phyloP scores from a whole-genome alignment of 1,284 basidiomycete genomes.

The Marasmius tenuissimus region DNA sequence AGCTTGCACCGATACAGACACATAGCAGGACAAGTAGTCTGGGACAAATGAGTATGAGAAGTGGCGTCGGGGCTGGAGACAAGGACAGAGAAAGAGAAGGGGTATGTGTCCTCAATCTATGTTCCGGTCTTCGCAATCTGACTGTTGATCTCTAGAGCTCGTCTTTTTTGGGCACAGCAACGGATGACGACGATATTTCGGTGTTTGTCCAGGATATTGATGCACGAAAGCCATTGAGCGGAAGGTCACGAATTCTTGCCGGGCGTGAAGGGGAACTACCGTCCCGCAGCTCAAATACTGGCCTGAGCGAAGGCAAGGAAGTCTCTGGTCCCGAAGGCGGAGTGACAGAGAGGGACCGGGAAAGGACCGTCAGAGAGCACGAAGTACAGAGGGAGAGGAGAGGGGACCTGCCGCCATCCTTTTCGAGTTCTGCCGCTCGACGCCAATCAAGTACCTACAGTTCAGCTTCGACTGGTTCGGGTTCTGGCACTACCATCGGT shows the following conservation, averaged over 20 bases:
- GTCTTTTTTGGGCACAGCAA: conserved; percentile 46
- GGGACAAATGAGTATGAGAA: background rate
- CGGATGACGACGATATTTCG: conserved; percentile 75
- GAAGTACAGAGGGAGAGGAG: background rate
- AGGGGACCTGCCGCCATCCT: background rate
- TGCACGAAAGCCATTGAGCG: conserved; percentile 58
- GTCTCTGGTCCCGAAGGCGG: background rate
- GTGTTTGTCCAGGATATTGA: conserved; percentile 76
- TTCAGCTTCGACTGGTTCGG: background rate
- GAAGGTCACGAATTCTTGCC: conserved; percentile 30
- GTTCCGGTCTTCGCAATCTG: background rate
- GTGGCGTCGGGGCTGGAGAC: background rate
- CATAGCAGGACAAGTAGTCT: conserved; percentile 5
- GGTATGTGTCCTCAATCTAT: background rate
- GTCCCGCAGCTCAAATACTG: conserved; percentile 3
- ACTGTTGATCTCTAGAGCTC: conserved; percentile 27
- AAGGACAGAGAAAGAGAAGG: background rate
- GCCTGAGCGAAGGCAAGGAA: conserved; percentile 14
- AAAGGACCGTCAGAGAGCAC: conserved; percentile 6
- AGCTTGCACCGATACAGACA: background rate
- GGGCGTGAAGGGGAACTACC: conserved; percentile 19
- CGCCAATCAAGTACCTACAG: background rate
- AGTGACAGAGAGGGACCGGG: background rate
- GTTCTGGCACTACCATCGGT: background rate
- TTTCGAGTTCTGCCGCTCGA: background rate